Evolutionary conservation across 352 stramenopile genomes (phyloP), one percentile per base, ranked within the genome.

Genomic region (Phytophthora constricta): DNA sequence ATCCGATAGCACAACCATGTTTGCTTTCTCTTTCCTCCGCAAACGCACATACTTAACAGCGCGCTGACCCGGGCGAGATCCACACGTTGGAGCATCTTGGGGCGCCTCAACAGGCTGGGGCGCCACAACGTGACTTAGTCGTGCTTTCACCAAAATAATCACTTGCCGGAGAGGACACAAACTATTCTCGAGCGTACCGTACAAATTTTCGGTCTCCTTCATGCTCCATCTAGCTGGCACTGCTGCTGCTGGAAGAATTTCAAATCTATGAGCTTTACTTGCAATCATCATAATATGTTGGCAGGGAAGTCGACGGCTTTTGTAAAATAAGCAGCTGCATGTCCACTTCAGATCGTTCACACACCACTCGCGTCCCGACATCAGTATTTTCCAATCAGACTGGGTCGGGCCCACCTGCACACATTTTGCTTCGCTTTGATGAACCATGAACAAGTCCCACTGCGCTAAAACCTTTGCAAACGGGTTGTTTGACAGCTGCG

Each of bases 361-460:
- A 51, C n/a, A 19, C 23, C 19, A 31, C 14, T 26, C 7, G 14
- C 1, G 13, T 5, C 43, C 23, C n/a, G 19, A 19, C 22, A 51
- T 31, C 13, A 20, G 5, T 5, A 51, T n/a, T 51, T 16, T 31
- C 43, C 43, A 51, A 10, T 50, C 34, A 43, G 16, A 45, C 33
- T 45, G 49, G 11, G 27, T 57, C 28, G 13, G 19, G 7, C 31
- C 31, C 28, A 42, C 49, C 2, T 31, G 23, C 43, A 31, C n/a
- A 16, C 43, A 51, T 27, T 27, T 57, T 16, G 28, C 13, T 57
- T 42, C 34, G 13, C 19, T n/a, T 10, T 42, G 27, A 25, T 43
- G 16, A 16, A 45, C 49, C 27, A 41, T 57, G n/a, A 57, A 34
- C n/a, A 39, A 39, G 10, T 54, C 47, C 47, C 47, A 54, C 20